These are phyloP conservation scores for Naematelia encephala DNA, from an alignment of 768 basidiomycete genomes.

Conservation along the genomic window DNA sequence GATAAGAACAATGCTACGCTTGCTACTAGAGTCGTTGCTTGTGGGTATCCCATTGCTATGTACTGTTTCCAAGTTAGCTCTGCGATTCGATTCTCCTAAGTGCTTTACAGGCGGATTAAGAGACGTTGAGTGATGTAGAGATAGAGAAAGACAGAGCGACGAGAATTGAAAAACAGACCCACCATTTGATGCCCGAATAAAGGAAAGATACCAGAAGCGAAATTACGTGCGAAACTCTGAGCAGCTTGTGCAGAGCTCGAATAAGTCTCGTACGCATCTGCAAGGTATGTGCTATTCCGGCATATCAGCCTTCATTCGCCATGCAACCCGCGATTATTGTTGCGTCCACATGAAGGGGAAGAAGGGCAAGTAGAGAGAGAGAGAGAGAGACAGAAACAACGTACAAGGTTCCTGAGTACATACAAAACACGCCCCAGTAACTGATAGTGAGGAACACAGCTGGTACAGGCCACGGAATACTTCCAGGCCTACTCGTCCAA, in stretches of 20 bases:
- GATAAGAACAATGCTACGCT: conserved; percentile 33
- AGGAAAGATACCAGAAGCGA: conserved; percentile 34
- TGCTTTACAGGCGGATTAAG: too few species aligned
- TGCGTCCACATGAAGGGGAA: too few species aligned
- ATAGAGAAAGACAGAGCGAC: background rate
- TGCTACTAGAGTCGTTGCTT: conserved; percentile 44
- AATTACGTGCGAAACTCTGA: conserved; percentile 36
- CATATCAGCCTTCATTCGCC: conserved; percentile 5
- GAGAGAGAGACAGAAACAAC: conserved; percentile 5
- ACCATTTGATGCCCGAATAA: conserved; percentile 40
- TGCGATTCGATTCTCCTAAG: background rate
- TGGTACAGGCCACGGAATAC: conserved; percentile 35
- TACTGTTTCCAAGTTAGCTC: conserved; percentile 19
- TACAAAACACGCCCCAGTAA: conserved; percentile 39
- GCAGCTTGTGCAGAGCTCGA: conserved; percentile 46
- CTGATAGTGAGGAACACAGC: conserved; percentile 29
- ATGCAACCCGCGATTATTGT: background rate
- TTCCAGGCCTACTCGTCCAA: conserved; percentile 37
- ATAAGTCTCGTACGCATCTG: conserved; percentile 47
- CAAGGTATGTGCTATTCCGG: conserved; percentile 33
- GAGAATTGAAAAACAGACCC: background rate
- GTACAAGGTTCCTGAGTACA: conserved; percentile 46
- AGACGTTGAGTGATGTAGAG: too few species aligned
- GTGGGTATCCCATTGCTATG: conserved; percentile 25
- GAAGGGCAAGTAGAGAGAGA: background rate